These are phyloP conservation scores for Penium margaritaceum DNA, from an alignment of 139 green algal genomes.

Conservation along the genomic window DNA sequence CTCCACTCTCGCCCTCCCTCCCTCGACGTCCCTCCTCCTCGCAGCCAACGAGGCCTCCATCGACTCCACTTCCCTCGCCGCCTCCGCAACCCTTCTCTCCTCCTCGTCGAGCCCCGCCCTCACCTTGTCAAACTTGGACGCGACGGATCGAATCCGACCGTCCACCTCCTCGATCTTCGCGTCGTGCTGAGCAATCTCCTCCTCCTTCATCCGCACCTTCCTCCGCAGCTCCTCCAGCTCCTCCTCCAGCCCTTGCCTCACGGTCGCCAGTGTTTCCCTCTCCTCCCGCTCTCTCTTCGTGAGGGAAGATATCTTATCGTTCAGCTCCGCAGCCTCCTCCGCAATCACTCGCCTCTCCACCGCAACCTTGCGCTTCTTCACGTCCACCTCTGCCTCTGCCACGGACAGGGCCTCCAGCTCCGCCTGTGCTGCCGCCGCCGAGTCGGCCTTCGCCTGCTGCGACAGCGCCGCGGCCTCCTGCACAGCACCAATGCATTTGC, in stretches of 20 bases:
- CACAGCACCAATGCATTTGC: too few relatives aligned
- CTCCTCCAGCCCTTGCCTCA: not conserved
- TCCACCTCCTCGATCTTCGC: slow-evolving; percentile 4
- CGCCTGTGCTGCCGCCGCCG: not conserved
- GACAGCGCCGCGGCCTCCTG: too few relatives aligned
- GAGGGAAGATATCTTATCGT: not conserved
- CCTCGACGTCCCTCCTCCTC: slow-evolving; percentile 6
- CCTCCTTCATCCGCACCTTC: not conserved
- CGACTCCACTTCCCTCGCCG: not conserved
- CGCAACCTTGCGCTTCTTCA: slow-evolving; percentile 9
- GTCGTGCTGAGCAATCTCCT: not conserved
- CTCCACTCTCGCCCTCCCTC: slow-evolving; percentile 3
- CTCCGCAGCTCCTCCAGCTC: not conserved
- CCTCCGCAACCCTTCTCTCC: not conserved
- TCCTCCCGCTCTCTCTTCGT: not conserved
- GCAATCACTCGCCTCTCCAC: slow-evolving; percentile 8
- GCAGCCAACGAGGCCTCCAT: too few relatives aligned
- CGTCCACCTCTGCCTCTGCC: slow-evolving; percentile 3
- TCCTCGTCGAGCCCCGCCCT: slow-evolving; percentile 1
- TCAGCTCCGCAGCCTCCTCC: not conserved
- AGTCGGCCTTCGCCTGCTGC: not conserved
- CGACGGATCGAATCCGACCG: not conserved
- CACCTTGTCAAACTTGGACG: not conserved
- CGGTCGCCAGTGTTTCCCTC: not conserved
- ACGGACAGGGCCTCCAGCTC: not conserved